A percentile compares a stretch with the other conserved stretches of the same genome.
These are phyloP conservation scores for Fistulifera solaris DNA, from an alignment of 108 stramenopile species.

Conservation along the genomic window DNA sequence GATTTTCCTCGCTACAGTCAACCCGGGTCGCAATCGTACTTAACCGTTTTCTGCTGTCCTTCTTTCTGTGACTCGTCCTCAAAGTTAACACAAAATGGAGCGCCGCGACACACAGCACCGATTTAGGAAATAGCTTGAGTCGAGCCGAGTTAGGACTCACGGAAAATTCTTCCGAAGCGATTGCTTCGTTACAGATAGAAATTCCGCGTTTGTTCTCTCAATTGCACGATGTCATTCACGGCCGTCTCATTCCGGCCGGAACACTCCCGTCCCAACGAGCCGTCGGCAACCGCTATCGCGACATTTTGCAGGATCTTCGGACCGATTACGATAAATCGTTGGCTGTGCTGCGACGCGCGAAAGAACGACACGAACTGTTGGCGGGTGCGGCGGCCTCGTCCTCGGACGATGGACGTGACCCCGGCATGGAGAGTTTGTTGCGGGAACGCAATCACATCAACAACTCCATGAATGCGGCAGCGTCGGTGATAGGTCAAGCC, in stretches of 20 bases:
- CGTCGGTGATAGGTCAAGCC: constrained; percentile 59
- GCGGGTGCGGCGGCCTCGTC: constrained; percentile 27
- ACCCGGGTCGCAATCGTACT: too few relatives aligned
- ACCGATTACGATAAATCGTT: constrained; percentile 67
- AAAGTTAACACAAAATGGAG: constrained; percentile 19
- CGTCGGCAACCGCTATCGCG: constrained; percentile 74
- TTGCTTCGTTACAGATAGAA: constrained; percentile 53
- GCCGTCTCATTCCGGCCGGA: constrained; percentile 53
- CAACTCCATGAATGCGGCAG: constrained; percentile 60
- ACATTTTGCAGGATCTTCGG: constrained; percentile 70
- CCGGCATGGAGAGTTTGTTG: constrained; percentile 69
- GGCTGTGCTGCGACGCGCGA: constrained; percentile 34
- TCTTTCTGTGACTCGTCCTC: too few relatives aligned
- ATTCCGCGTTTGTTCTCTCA: constrained; percentile 56
- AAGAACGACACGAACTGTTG: constrained; percentile 65
- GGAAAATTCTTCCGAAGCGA: constrained; percentile 35
- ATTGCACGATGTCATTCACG: constrained; percentile 59
- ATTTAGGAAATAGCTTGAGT: background rate
- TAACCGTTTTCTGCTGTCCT: too few relatives aligned
- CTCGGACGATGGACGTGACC: constrained; percentile 14
- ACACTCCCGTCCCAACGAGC: constrained; percentile 41
- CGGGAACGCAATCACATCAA: constrained; percentile 72
- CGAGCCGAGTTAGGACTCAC: constrained; percentile 5
- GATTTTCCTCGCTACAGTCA: too few relatives aligned
- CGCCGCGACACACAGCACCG: background rate